Base-by-base conservation (phyloP, 108 stramenopile species). In the Nitzschia palea region DNA sequence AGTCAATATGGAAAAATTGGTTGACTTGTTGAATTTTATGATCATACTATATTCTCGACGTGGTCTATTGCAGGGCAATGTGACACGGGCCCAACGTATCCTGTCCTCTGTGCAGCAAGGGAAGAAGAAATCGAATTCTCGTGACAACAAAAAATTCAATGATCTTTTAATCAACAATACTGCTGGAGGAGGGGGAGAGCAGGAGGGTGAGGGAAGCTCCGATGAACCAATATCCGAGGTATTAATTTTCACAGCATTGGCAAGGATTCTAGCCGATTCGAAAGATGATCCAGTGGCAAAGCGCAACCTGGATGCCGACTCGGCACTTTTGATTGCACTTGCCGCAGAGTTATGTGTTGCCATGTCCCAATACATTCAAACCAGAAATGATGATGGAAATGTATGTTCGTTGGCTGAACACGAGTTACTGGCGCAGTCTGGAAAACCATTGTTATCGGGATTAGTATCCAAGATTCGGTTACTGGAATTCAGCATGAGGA, bases 21-120 rank as follows among this genome's bases (percentile, higher is more conserved):
- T 68, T 15, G 53, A 68, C 22, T 51, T 64, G 53, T 58, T 63
- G 34, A 76, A 76, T 42, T 58, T 58, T 20, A 48, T 68, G 64
- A 77, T 70, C 37, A 53, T 33, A 44, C 27, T 60, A 26, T 79
- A 69, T 69, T 67, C 70, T 42, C 78, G 78, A 30, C 44, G 44
- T 28, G 78, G 78, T 2, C 44, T 79, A 15, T 9, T 79, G 23
- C 55, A 42, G 43, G 78, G 78, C 12, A 43, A 73, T 59, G 27
- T 27, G 15, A 55, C 56, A 23, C 73, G 60, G 34, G 78, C 78
- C 4, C 23, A 66, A 20, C 40, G 44, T 32, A 73, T 79, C 3
- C 34, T 73, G 48, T 51, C 60, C 8, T 65, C 52, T 34, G 5
- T 20, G 47, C 8, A n/a, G 18, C 8, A 48, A 48, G 47, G 47